These are phyloP conservation scores for Pseudocercospora fijiensis DNA, from an alignment of 2,329 filamentous ascomycete genomes.

Conservation along the genomic window DNA sequence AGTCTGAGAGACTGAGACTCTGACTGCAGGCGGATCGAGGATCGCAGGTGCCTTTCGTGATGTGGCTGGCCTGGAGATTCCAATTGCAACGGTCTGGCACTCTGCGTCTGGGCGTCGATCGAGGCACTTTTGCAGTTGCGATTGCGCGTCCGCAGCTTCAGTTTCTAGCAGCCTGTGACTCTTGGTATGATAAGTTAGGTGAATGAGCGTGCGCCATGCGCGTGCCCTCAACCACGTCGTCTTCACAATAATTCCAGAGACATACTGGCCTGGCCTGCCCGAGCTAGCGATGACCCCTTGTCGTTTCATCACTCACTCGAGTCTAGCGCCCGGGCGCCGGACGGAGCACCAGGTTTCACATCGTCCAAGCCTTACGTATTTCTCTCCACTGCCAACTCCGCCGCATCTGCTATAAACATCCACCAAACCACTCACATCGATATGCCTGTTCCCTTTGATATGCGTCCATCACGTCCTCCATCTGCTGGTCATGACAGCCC, in stretches of 20 bases:
- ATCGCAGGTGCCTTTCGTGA: background rate
- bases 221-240: background rate
- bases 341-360: background rate
- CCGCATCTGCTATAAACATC: background rate
- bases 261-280: background rate
- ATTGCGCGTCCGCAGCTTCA: background rate
- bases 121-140: background rate
- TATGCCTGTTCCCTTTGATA: background rate
- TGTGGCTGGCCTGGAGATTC: background rate
- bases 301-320: background rate
- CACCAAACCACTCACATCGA: background rate
- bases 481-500: background rate
- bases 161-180: background rate
- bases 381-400: background rate
- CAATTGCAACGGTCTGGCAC: background rate
- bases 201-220: background rate
- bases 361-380: background rate
- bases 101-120: background rate
- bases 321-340: background rate
- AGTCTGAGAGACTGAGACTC: too few species aligned
- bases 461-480: background rate
- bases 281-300: background rate
- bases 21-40: background rate
- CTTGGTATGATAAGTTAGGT: background rate
- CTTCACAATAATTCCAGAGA: background rate